Percentiles rank a stretch among this genome's conserved stretches.
Conservation (phyloP, 75 land plant species). For the Chamaecyparis obtusa region DNA sequence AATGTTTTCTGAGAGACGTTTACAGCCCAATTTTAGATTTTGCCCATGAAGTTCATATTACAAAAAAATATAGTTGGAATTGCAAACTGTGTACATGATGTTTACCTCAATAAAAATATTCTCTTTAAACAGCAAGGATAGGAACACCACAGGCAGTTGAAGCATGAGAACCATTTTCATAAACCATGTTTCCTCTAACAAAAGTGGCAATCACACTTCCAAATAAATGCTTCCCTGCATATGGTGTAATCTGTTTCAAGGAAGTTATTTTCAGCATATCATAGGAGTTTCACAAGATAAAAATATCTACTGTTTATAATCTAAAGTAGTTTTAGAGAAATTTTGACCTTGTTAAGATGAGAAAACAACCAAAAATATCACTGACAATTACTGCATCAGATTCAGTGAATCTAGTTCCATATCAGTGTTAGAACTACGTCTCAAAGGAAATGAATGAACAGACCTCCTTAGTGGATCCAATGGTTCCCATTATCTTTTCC, state of each 20-base stretch:
- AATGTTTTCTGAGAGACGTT: background rate
- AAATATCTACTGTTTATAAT: background rate
- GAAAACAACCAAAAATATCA: background rate
- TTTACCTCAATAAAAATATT: background rate
- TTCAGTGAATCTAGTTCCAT: background rate
- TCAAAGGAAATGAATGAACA: background rate
- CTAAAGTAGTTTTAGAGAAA: background rate
- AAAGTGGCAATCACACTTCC: conserved; percentile 88
- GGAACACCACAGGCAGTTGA: conserved; percentile 70
- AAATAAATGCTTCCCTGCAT: conserved; percentile 61
- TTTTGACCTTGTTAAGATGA: background rate
- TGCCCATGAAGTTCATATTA: background rate
- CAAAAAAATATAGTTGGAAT: background rate
- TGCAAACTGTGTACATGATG: background rate
- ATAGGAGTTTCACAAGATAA: background rate
- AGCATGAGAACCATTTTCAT: conserved; percentile 64
- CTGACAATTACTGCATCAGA: background rate
- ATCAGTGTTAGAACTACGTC: background rate
- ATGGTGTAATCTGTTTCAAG: conserved; percentile 65
- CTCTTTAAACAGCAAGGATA: conserved; percentile 40
- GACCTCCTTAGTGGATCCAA: background rate
- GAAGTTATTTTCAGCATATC: background rate
- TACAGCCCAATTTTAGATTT: background rate
- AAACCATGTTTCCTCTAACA: conserved; percentile 89
- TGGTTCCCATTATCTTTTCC: background rate